Base-by-base conservation (phyloP, 2,329 filamentous ascomycete species). In the Paecilomyces variotii region DNA sequence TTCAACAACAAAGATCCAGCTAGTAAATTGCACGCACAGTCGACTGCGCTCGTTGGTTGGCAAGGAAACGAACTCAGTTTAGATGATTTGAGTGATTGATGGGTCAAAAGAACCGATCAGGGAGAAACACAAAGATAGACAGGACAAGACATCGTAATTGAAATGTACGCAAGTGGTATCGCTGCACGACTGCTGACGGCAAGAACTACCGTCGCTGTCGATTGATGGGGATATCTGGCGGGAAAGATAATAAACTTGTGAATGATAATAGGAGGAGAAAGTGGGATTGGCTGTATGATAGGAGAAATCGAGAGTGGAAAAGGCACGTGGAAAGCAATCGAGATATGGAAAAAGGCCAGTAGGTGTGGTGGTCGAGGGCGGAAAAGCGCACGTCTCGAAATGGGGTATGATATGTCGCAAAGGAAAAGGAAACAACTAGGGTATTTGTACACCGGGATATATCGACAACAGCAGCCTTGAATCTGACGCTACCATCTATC, bases 401-500 rank as follows among this genome's bases (percentile, higher is more conserved):
- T 9, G n/a, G n/a, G 39, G 39, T 45, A 45, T 45, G 39, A n/a
- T 45, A 45, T 45, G 39, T 45, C 39, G 39, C 14, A 19, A 45
- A n/a, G n/a, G 14, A 45, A 45, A 45, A 45, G 7, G 39, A 45
- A 19, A 45, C 39, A 45, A n/a, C 5, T 19, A 24, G 39, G 39
- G 39, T 45, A 45, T 45, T 45, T 45, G 39, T 45, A 45, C 39
- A 45, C n/a, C 39, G 39, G n/a, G 39, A 45, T 45, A 45, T 19
- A 45, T 14, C 2, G 19, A 19, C 3, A 9, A 45, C n/a, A 45
- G 4, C 9, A 24, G 19, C 3, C n/a, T 4, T n/a, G 19, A 6
- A 19, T 19, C 39, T 45, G 39, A 45, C 39, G 7, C 39, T 9
- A 9, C 19, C n/a, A 6, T 28, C 66, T 62, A 70, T 39, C 65